phyloP scores from a whole-genome alignment of 371 early-diverging fungal species.

The Mortierella sp. region DNA sequence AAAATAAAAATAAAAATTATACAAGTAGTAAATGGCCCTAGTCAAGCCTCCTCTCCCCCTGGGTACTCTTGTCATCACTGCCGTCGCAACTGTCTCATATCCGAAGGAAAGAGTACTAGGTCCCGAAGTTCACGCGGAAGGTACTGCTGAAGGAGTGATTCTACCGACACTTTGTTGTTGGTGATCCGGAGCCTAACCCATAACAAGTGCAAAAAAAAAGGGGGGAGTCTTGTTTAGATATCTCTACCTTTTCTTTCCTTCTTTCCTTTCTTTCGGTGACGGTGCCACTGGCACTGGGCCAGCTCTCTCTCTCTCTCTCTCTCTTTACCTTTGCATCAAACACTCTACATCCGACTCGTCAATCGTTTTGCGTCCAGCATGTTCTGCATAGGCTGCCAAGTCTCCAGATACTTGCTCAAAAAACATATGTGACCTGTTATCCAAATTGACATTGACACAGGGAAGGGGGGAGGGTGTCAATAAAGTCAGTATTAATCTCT shows the following conservation, averaged over 20 bases:
- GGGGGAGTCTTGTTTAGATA: not conserved
- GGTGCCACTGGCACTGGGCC: no score
- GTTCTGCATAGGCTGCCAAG: conserved; percentile 46
- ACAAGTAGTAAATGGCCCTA: no score
- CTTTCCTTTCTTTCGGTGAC: no score
- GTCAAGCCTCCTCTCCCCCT: no score
- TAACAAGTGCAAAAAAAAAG: not conserved
- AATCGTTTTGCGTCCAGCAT: conserved; percentile 47
- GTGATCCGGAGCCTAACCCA: conserved; percentile 30
- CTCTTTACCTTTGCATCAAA: conserved; percentile 47
- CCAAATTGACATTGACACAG: not conserved
- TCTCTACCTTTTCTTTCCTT: no score
- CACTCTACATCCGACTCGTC: conserved; percentile 47
- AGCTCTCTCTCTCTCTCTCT: not conserved
- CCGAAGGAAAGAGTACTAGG: conserved; percentile 43
- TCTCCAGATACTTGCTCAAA: conserved; percentile 48
- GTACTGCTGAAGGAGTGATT: conserved; percentile 46
- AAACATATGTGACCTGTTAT: conserved; percentile 41
- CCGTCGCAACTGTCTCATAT: conserved; percentile 29
- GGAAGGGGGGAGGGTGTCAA: no score
- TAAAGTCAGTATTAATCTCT: not conserved
- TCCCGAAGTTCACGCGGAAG: conserved; percentile 46
- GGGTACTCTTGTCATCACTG: conserved; percentile 5
- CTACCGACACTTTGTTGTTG: conserved; percentile 37
- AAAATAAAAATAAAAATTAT: not conserved